phyloP scores from a whole-genome alignment of 148 eudicot genomes.

The Camellia japonica region DNA sequence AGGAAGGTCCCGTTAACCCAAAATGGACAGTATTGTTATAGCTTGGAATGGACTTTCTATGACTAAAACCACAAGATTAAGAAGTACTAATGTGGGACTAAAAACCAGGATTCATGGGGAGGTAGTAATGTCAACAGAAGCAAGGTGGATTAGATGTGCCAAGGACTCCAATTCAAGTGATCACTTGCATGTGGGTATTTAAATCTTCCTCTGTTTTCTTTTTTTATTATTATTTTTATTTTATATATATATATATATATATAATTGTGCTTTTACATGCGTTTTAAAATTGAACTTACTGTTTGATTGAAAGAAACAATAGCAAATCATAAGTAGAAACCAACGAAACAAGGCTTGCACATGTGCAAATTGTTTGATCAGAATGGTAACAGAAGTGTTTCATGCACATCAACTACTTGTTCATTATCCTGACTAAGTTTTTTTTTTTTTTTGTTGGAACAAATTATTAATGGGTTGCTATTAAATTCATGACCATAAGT shows the following conservation, averaged over 20 bases:
- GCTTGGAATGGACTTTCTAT: too few species aligned
- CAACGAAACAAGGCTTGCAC: background rate
- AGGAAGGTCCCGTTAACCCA: too few species aligned
- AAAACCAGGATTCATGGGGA: constrained; percentile 78
- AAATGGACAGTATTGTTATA: too few species aligned
- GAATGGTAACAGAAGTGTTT: background rate
- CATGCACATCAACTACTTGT: background rate
- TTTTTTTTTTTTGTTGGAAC: too few species aligned
- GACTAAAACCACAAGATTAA: background rate
- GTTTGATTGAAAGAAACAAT: background rate
- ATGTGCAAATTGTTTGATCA: background rate
- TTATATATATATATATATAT: too few species aligned
- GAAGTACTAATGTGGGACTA: background rate
- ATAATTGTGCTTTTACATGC: too few species aligned
- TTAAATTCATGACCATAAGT: background rate
- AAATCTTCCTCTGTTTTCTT: constrained; percentile 2
- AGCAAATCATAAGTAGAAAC: background rate
- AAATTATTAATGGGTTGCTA: too few species aligned
- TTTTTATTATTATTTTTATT: background rate
- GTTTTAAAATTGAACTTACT: background rate
- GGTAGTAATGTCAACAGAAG: constrained; percentile 54
- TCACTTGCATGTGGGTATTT: constrained; percentile 27
- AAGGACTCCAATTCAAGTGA: constrained; percentile 27
- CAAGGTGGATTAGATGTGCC: constrained; percentile 49
- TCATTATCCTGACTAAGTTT: background rate